Base-by-base conservation (phyloP, 2,329 filamentous ascomycete species). In the Cryphonectria radicalis region DNA sequence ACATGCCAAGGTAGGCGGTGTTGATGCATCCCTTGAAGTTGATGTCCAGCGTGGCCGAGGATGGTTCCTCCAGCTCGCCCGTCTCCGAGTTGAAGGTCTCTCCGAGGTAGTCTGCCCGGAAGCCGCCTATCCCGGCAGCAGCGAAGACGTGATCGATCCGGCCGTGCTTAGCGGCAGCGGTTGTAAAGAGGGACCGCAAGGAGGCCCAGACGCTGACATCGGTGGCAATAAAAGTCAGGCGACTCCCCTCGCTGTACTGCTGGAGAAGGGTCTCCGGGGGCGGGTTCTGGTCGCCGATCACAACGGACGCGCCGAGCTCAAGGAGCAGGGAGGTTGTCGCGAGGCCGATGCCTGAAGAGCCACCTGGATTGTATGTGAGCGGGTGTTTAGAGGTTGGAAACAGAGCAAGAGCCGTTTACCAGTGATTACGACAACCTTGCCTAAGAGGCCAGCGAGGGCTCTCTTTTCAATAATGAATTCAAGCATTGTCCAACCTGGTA, bases 401-500 rank as follows among this genome's bases (percentile, higher is more conserved):
- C n/a, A 40, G 40, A n/a, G 37, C 22, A 42, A 40, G 32, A 10
- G 22, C n/a, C 3, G 17, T n/a, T 46, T 46, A 59, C 66, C 66
- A 28, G 66, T 67, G 19, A 67, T 43, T 4, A 67, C 53, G 22
- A 67, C 40, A 7, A 35, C 22, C 22, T 60, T 67, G 53, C 40
- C 55, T 11, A 35, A n/a, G 53, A 67, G 66, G 32, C 66, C 37
- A 8, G 25, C 3, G 6, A 67, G 66, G 14, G 43, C 66, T 2
- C 50, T n/a, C 17, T 62, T 60, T 2, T 42, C 76, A 0, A 80
- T 78, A 6, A 77, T 76, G 32, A 80, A 78, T 69, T 70, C 71
- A 2, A 77, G 74, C 19, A 81, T 80, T 62, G 59, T n/a, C 28
- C 28, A 8, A 14, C 0, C 32, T 32, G 28, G 4, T 35, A 19